phyloP scores from a whole-genome alignment of 2,329 filamentous ascomycete genomes.

The Ceratocystis ficicola region DNA sequence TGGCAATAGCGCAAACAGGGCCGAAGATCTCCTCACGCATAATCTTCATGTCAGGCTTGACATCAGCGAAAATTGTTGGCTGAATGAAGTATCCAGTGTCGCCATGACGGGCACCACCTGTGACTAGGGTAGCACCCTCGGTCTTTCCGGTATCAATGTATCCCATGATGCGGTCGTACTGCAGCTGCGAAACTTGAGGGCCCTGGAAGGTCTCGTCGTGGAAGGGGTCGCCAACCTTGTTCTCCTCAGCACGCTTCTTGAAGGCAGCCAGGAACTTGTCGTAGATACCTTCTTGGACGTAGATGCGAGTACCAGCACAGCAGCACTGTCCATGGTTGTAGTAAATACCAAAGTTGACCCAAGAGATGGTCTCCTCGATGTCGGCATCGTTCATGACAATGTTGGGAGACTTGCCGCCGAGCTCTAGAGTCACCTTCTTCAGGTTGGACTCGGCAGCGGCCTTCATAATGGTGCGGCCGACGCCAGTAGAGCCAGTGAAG shows the following conservation, averaged over 20 bases:
- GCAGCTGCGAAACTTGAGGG: constrained; percentile 40
- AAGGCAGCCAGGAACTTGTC: constrained; percentile 48
- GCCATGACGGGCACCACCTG: constrained; percentile 26
- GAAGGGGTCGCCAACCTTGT: constrained; percentile 32
- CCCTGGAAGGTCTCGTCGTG: constrained; percentile 31
- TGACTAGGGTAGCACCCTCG: constrained; percentile 27
- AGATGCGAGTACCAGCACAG: constrained; percentile 46
- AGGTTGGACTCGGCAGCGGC: constrained; percentile 51
- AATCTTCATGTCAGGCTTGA: constrained; percentile 32
- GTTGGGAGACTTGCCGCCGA: constrained; percentile 56
- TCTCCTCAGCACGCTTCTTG: constrained; percentile 33
- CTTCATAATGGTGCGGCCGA: constrained; percentile 62
- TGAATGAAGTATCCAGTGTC: constrained; percentile 30
- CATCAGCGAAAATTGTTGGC: constrained; percentile 27
- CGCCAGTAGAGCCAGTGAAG: constrained; percentile 63
- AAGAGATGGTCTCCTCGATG: constrained; percentile 49
- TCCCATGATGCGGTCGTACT: constrained; percentile 36
- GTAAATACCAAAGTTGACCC: constrained; percentile 35
- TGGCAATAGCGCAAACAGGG: constrained; percentile 47
- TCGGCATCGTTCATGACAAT: constrained; percentile 55
- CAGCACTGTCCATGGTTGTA: constrained; percentile 48
- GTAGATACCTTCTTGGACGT: constrained; percentile 42
- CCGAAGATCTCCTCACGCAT: constrained; percentile 53
- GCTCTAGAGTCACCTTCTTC: constrained; percentile 54
- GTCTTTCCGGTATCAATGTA: constrained; percentile 38